Base-by-base conservation (phyloP, 176 grass and related monocot species). In the Pharus latifolius region DNA sequence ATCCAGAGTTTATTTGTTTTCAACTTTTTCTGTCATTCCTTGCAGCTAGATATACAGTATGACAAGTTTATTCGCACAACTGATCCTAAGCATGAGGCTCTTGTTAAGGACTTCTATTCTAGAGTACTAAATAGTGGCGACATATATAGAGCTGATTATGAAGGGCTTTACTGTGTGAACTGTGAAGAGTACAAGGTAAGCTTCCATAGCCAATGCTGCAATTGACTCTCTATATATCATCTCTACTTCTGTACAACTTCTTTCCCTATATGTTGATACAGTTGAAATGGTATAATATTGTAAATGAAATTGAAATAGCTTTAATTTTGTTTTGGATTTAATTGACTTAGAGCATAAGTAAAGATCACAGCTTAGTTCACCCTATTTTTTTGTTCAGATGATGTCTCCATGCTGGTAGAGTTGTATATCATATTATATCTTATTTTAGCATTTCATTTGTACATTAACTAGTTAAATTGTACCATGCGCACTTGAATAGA, bases 151-250 rank as follows among this genome's bases (percentile, higher is more conserved):
- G 94, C 94, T 82, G 86, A 97, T 57, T 97, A 90, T 38, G 94
- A 97, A 85, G 89, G 89, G 6, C 94, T 92, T 63, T 92, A 97
- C 41, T 97, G 86, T 75, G 78, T 97, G 43, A 92, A 72, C 60
- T 97, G 94, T 53, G 94, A 97, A 65, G 94, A 97, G 70, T 97
- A 97, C 74, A 97, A 97, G 89, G 94, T 92, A 76, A 57, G 53
- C 45, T 78, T 87, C 37, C 67, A 20, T 60, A 46, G 43, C 8
- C 28, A 14, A n/a, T 7, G 54, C 10, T 40, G 4, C 40, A 5
- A 68, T 45, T 68, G 2, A 6, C 10, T 45, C 18, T 45, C n/a
- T 19, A 42, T 46, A 7, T 7, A 43, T 43, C 43, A 68, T 60
- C 32, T 60, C 52, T 37, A 12, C 1, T n/a, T n/a, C n/a, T n/a